phyloP scores from a whole-genome alignment of 345 rosid species.

The Iberis pinnata region DNA sequence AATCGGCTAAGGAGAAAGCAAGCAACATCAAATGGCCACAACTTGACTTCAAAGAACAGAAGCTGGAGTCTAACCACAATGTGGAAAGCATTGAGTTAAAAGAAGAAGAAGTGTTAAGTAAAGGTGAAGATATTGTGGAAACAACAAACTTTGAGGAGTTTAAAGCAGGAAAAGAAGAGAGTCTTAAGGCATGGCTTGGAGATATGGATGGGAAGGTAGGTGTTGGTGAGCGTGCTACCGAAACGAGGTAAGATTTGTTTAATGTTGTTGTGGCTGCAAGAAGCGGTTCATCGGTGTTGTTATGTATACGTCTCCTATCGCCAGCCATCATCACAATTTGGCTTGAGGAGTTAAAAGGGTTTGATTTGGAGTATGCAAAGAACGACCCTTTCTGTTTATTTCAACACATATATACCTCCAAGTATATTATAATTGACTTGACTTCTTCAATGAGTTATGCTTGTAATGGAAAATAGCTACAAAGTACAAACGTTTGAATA shows the following conservation, averaged over 20 bases:
- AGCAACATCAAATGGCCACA: constrained; percentile 65
- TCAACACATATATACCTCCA: too few relatives aligned
- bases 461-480: too few relatives aligned
- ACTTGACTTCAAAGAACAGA: constrained; percentile 46
- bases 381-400: too few relatives aligned
- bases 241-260: too few relatives aligned
- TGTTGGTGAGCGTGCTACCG: constrained; percentile 18
- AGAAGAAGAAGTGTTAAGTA: constrained; percentile 30
- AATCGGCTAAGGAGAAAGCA: constrained; percentile 68
- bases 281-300: background rate
- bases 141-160: constrained; percentile 49
- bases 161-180: constrained; percentile 69
- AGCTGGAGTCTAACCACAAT: constrained; percentile 21
- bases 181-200: constrained; percentile 74
- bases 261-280: background rate
- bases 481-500: too few relatives aligned
- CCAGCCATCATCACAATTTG: background rate
- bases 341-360: too few relatives aligned
- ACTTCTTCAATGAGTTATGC: too few relatives aligned
- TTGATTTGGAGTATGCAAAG: too few relatives aligned
- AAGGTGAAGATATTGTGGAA: constrained; percentile 21
- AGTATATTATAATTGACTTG: too few relatives aligned
- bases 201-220: constrained; percentile 32
- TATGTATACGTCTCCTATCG: background rate
- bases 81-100: constrained; percentile 48